Conservation (phyloP, 1,139 yeast species). For the Taphrina sp. region DNA sequence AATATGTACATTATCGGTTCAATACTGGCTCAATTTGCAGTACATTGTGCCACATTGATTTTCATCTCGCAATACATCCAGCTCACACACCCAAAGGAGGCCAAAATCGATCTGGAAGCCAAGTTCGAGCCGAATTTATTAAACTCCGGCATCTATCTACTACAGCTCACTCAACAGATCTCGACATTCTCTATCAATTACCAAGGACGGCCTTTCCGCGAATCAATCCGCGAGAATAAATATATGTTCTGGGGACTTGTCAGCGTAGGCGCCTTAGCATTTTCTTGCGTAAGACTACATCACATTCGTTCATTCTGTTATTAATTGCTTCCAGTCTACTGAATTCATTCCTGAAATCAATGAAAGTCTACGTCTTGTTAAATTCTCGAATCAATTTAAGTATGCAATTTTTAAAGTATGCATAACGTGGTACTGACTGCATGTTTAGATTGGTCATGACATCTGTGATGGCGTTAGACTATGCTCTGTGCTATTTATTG, state of each 20-base stretch:
- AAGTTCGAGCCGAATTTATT: conserved; percentile 82
- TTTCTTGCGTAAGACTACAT: conserved; percentile 62
- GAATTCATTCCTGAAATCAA: conserved; percentile 94
- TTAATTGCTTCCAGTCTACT: conserved; percentile 47
- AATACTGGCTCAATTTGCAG: conserved; percentile 90
- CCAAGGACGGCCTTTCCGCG: conserved; percentile 96
- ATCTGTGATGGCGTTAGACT: conserved; percentile 61
- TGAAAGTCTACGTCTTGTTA: conserved; percentile 86
- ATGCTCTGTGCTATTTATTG: conserved; percentile 72
- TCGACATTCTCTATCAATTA: conserved; percentile 97
- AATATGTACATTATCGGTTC: conserved; percentile 96
- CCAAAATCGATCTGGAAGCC: conserved; percentile 72
- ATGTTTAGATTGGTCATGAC: conserved; percentile 22
- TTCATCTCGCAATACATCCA: conserved; percentile 82
- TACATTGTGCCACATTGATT: conserved; percentile 78
- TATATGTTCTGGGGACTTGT: conserved; percentile 96
- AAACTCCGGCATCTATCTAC: conserved; percentile 92
- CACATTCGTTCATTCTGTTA: neutral
- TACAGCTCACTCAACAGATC: conserved; percentile 93
- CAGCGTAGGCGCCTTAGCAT: conserved; percentile 85
- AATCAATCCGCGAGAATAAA: conserved; percentile 81
- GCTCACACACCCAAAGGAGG: conserved; percentile 54
- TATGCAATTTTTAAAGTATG: no score
- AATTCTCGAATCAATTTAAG: conserved; percentile 76
- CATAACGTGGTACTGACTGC: no score